Evolutionary conservation across 1,284 basidiomycete genomes (phyloP), one percentile per base, ranked within the genome.

Genomic region (Caloboletus inedulis): DNA sequence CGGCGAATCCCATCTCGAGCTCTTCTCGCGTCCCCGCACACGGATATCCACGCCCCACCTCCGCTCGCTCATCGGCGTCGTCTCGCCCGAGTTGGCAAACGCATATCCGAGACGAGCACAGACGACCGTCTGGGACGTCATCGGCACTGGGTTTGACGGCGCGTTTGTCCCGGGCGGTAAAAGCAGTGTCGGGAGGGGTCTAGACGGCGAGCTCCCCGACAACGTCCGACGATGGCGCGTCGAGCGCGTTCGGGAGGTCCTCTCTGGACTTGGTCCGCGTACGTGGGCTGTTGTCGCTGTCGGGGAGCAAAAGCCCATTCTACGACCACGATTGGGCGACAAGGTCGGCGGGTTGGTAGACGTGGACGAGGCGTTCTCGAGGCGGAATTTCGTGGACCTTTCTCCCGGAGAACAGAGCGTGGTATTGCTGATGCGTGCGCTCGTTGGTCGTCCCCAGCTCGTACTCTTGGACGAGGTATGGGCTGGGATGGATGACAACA

Each of bases 391-490:
- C 62, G 75, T 79, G 0, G 76, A 77, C 33, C 75, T 92, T 7
- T 75, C 84, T 0, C 76, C 81, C 0, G 85, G 86, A 0, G 87
- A 89, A 65, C 93, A 95, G 70, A 79, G 84, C 35, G 70, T 94
- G 31, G 81, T 91, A 13, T 72, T 97, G 29, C 77, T 97, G 44
- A 84, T 95, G 77, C 82, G 94, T 12, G 91, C 94, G 16, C 73
- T 96, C 29, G 91, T 94, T 0, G 79, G 77, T 43, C 75, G 69
- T 36, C 81, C 90, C 2, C 78, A 77, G 40, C 63, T 98, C 34
- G 74, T 97, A 10, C 75, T 97, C 12, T 72, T 97, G 34, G 94
- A 98, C 63, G 94, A 98, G 67, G 89, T 87, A 12, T 93, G 91
- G 80, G 84, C 89, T 29, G 94, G 93, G 29, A 94, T 97, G 89